phyloP scores from a whole-genome alignment of 202 grass and related monocot species.

The Setaria italica region DNA sequence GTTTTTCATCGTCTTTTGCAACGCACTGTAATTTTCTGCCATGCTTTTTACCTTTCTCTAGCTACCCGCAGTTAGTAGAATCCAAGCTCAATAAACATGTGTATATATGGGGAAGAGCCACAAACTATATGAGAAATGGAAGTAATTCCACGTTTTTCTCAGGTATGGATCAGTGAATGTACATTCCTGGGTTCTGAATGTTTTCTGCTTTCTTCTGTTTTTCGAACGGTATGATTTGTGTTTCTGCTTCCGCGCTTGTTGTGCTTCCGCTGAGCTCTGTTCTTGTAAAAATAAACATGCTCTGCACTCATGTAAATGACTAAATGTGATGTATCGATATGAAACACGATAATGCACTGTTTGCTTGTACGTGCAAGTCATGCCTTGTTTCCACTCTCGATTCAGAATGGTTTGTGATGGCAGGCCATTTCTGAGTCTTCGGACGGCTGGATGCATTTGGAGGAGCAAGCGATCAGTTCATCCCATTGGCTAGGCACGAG shows the following conservation, averaged over 20 bases:
- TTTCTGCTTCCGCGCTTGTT: too few relatives aligned
- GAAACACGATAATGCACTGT: background rate
- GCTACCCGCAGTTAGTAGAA: background rate
- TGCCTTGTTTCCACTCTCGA: background rate
- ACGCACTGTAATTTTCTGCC: background rate
- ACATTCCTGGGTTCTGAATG: background rate
- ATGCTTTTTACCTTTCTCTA: background rate
- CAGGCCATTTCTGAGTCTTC: background rate
- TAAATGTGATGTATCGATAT: background rate
- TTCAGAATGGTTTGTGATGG: background rate
- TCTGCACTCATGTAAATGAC: background rate
- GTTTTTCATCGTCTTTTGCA: background rate
- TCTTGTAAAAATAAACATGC: background rate
- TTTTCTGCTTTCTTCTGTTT: background rate
- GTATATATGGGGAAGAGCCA: background rate
- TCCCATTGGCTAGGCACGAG: background rate
- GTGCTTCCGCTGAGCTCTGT: background rate
- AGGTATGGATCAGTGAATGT: background rate
- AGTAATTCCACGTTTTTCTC: slow-evolving; percentile 61
- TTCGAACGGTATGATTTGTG: background rate
- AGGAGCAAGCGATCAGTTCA: background rate
- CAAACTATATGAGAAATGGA: slow-evolving; percentile 39
- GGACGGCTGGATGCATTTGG: background rate
- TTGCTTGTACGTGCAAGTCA: background rate
- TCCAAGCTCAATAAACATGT: slow-evolving; percentile 43